Conservation (phyloP, 2,329 filamentous ascomycete genomes). For the Arthrobotrys sphaeroides region DNA sequence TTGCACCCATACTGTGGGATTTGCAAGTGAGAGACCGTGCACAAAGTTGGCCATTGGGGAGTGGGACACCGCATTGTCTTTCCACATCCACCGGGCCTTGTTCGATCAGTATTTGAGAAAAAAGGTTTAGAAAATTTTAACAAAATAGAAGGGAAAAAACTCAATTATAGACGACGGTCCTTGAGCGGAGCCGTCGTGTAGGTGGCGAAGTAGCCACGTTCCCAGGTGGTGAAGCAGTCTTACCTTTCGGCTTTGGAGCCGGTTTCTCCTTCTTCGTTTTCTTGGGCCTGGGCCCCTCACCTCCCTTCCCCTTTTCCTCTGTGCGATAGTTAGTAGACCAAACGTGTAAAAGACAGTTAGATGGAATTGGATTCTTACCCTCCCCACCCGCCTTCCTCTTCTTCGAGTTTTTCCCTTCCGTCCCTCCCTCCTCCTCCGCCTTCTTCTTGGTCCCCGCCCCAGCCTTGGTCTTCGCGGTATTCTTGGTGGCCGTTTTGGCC, state of each 20-base stretch:
- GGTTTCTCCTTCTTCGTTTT: slow-evolving; percentile 90
- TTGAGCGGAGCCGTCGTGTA: slow-evolving; percentile 23
- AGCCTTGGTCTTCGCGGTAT: slow-evolving; percentile 28
- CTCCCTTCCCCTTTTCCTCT: slow-evolving; percentile 55
- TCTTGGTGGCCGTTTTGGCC: slow-evolving; percentile 23
- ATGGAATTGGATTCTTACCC: slow-evolving; percentile 58
- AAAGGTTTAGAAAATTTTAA: no score
- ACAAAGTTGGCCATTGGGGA: slow-evolving; percentile 86
- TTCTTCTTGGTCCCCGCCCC: slow-evolving; percentile 68
- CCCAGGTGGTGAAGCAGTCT: not conserved
- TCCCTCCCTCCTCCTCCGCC: slow-evolving; percentile 67
- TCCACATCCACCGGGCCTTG: slow-evolving; percentile 87
- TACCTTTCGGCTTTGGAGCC: slow-evolving; percentile 79
- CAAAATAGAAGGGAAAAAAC: no score
- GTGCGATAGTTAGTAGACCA: slow-evolving; percentile 53
- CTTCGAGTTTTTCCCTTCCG: slow-evolving; percentile 73
- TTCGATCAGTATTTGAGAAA: slow-evolving; percentile 22
- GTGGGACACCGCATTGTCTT: slow-evolving; percentile 86
- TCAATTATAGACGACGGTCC: slow-evolving; percentile 10
- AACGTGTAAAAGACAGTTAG: not conserved
- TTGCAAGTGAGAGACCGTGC: slow-evolving; percentile 92
- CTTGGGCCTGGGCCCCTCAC: slow-evolving; percentile 85
- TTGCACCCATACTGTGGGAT: slow-evolving; percentile 93
- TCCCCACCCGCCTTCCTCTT: slow-evolving; percentile 76
- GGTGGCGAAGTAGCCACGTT: slow-evolving; percentile 39